These are phyloP conservation scores for Rhazya stricta DNA, from an alignment of 257 asterid species.

Conservation along the genomic window DNA sequence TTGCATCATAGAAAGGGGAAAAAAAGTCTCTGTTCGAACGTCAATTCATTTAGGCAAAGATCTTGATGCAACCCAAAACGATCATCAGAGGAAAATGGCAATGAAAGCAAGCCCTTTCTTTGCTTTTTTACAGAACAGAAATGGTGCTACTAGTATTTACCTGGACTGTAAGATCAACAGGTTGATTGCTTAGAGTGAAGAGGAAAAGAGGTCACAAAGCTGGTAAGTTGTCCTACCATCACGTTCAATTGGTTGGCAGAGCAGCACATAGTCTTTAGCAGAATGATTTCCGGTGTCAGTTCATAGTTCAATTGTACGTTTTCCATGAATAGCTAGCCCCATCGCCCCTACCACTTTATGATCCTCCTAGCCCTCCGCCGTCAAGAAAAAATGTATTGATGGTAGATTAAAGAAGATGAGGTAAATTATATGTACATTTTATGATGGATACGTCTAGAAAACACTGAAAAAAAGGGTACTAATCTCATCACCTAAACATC, in stretches of 20 bases:
- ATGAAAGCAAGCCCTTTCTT: neutral
- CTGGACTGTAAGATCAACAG: neutral
- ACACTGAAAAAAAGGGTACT: neutral
- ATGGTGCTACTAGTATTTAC: neutral
- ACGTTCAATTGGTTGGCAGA: neutral
- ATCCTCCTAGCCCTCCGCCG: no score
- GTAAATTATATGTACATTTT: neutral
- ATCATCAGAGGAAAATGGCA: neutral
- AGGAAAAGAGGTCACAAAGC: neutral
- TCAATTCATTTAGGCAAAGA: neutral
- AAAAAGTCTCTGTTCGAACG: neutral
- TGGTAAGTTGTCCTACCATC: neutral
- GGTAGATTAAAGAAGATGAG: no score
- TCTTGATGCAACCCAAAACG: neutral
- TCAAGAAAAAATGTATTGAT: no score
- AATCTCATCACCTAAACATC: slow-evolving; percentile 5
- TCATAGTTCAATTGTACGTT: neutral
- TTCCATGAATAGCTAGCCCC: no score
- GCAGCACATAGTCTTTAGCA: neutral
- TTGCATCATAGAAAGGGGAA: neutral
- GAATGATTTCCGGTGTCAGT: neutral
- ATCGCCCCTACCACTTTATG: neutral
- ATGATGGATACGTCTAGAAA: neutral
- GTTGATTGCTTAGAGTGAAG: neutral
- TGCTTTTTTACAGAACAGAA: neutral